Conservation (phyloP, 2,329 filamentous ascomycete species). For the Raffaelea ambrosiae region DNA sequence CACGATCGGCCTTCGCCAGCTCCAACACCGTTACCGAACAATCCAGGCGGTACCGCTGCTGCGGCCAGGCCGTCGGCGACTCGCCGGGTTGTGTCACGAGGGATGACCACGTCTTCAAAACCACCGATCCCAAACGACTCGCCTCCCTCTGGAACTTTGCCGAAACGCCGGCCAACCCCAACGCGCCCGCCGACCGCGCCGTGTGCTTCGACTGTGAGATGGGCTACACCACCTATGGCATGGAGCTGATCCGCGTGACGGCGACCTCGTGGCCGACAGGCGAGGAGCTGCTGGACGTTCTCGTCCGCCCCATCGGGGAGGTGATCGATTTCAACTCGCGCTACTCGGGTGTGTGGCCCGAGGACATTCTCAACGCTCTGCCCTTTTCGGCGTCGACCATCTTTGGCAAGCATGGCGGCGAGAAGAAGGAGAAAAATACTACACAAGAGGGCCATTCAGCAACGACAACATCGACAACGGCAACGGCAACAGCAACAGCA, state of each 20-base stretch:
- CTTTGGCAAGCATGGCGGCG: not conserved
- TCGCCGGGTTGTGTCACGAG: conserved; percentile 64
- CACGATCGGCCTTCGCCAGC: conserved; percentile 31
- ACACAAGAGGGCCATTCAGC: no score
- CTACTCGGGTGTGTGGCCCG: conserved; percentile 77
- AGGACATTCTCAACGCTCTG: conserved; percentile 64
- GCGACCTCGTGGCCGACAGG: conserved; percentile 80
- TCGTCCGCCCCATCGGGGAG: conserved; percentile 15
- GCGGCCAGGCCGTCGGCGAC: conserved; percentile 64
- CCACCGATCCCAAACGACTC: conserved; percentile 65
- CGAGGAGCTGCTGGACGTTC: conserved; percentile 65
- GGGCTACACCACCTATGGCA: conserved; percentile 82
- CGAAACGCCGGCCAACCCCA: conserved; percentile 60
- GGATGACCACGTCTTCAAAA: conserved; percentile 80
- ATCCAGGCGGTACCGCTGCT: conserved; percentile 66
- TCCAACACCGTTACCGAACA: conserved; percentile 43
- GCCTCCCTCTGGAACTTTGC: conserved; percentile 73
- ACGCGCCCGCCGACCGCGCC: conserved; percentile 44
- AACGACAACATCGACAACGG: not conserved
- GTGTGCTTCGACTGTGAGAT: conserved; percentile 96
- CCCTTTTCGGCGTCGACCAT: conserved; percentile 34
- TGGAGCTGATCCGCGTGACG: conserved; percentile 86
- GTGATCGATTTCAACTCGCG: conserved; percentile 56
- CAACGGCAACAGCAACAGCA: conserved; percentile 1
- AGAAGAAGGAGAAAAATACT: no score